A percentile compares a stretch with the other conserved stretches of the same genome.
phyloP scores from a whole-genome alignment of 1,139 yeast genomes.

The Candida sanyaensis region DNA sequence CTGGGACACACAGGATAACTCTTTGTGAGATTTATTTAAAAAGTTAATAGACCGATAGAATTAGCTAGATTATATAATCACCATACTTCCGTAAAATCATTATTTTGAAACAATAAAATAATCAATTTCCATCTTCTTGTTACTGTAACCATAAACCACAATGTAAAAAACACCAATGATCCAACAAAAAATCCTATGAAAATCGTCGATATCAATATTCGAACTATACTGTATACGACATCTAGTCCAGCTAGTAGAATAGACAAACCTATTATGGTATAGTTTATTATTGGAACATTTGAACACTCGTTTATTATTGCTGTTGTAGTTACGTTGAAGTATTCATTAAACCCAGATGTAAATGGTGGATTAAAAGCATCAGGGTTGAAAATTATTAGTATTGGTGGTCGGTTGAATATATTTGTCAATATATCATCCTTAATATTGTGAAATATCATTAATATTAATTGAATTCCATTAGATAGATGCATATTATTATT shows the following conservation, averaged over 20 bases:
- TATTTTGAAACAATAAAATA: conserved; percentile 12
- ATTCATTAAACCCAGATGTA: conserved; percentile 20
- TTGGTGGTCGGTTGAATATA: conserved; percentile 19
- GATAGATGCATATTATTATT: neutral
- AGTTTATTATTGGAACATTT: conserved; percentile 5
- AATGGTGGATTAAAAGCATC: conserved; percentile 33
- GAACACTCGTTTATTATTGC: conserved; percentile 9
- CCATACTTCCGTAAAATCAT: conserved; percentile 13
- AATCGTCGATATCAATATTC: conserved; percentile 19
- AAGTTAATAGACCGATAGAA: neutral
- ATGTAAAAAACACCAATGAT: conserved; percentile 11
- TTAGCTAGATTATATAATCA: conserved; percentile 5
- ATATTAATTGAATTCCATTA: conserved; percentile 9
- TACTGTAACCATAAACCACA: conserved; percentile 16
- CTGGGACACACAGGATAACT: conserved; percentile 57
- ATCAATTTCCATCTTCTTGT: conserved; percentile 17
- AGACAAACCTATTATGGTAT: conserved; percentile 9
- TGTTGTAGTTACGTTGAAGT: conserved; percentile 14
- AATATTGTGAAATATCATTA: conserved; percentile 14
- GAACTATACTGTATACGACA: conserved; percentile 20
- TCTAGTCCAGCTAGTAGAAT: conserved; percentile 21
- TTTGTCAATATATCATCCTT: conserved; percentile 18
- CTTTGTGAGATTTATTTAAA: conserved; percentile 9
- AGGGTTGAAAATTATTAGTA: conserved; percentile 24
- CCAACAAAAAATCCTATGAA: conserved; percentile 18